Base-by-base conservation (phyloP, 805 yeast species). In the Kodamaea fukazawae region DNA sequence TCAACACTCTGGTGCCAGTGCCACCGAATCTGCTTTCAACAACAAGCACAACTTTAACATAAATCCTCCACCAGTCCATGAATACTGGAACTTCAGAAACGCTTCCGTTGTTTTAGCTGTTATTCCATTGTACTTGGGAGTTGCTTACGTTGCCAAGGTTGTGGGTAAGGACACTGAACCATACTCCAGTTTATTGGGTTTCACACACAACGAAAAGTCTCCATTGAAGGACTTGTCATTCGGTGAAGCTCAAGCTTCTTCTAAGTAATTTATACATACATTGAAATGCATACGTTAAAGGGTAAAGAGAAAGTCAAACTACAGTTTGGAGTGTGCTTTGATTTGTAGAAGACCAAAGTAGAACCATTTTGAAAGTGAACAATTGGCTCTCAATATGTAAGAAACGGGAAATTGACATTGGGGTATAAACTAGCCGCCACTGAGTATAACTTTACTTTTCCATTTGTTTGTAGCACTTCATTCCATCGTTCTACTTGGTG, bases 41-140 rank as follows among this genome's bases (percentile, higher is more conserved):
- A 69, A 69, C 59, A 69, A 67, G 43, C 50, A 58, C 55, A 61
- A 64, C 53, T 69, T 69, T 56, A 61, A 69, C 54, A 60, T 58
- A 43, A 56, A 56, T 41, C 74, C 74, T 26, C 75, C 75, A 29
- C 73, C 67, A 36, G 68, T 65, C 36, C 75, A 69, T 48, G 63
- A 61, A 45, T 69, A 69, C 57, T 69, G 75, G 75, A 65, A 60
- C 48, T 51, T 53, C 46, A 58, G 65, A 42, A 67, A 68, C 51
- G 55, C 63, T 33, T 51, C 59, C 18, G 58, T 66, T 25, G 52
- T 66, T 35, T 45, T 67, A 33, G 70, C 68, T 23, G 63, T 66
- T 38, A 54, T 65, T 29, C 74, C 74, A 9, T 31, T 65, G 10
- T 64, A 57, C 45, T 46, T 67, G 32, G 57, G 55, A 17, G 63